Percentiles rank a stretch among this genome's conserved stretches.
phyloP scores from a whole-genome alignment of 495 filamentous ascomycete genomes.

The Acidomyces sp. region DNA sequence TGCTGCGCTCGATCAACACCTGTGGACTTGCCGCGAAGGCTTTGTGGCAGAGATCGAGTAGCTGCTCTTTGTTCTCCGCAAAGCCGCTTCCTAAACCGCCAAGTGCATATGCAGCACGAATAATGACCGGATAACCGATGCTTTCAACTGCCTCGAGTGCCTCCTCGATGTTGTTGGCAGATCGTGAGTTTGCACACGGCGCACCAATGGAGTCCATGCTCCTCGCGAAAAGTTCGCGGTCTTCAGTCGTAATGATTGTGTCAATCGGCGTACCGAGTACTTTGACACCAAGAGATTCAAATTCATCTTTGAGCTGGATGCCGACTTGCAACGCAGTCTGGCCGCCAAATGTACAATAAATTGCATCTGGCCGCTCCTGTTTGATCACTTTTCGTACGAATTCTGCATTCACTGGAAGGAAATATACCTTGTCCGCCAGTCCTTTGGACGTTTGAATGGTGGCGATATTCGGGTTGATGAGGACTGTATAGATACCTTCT shows the following conservation, averaged over 20 bases:
- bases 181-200: slow-evolving; percentile 94
- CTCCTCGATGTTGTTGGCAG: slow-evolving; percentile 75
- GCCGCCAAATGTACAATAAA: slow-evolving; percentile 92
- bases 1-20: slow-evolving; percentile 89
- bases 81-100: slow-evolving; percentile 94
- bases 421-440: slow-evolving; percentile 96
- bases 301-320: slow-evolving; percentile 93
- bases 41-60: slow-evolving; percentile 84
- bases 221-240: slow-evolving; percentile 89
- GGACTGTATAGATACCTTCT: slow-evolving; percentile 84
- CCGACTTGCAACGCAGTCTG: slow-evolving; percentile 92
- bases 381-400: slow-evolving; percentile 96
- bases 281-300: slow-evolving; percentile 75
- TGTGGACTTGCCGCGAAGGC: slow-evolving; percentile 92
- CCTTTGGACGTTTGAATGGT: slow-evolving; percentile 96
- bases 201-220: slow-evolving; percentile 98
- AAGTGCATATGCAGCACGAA: slow-evolving; percentile 89
- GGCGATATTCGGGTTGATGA: slow-evolving; percentile 98
- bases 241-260: slow-evolving; percentile 96
- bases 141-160: slow-evolving; percentile 68
- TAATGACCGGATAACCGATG: slow-evolving; percentile 93
- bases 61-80: slow-evolving; percentile 75
- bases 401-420: slow-evolving; percentile 88
- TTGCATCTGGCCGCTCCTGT: slow-evolving; percentile 87
- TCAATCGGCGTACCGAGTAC: slow-evolving; percentile 94